phyloP scores from a whole-genome alignment of 1,284 basidiomycete genomes.

The Puccinia novopanici region DNA sequence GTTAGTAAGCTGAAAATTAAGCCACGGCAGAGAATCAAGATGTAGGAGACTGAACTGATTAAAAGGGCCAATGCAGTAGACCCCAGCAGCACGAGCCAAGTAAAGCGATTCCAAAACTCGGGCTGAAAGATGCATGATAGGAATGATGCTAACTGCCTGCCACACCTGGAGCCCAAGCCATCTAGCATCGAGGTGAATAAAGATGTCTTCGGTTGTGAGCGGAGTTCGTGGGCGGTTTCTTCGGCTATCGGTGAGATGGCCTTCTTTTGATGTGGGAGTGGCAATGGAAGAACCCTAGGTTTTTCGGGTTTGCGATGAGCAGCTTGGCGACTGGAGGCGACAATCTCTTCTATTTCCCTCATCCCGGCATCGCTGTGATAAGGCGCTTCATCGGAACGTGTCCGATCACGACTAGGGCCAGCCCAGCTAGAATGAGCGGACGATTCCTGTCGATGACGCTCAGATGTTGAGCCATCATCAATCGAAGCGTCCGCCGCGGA shows the following conservation, averaged over 20 bases:
- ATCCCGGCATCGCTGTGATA: constrained; percentile 34
- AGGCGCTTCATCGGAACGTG: not conserved
- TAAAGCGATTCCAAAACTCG: constrained; percentile 21
- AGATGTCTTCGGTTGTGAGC: not conserved
- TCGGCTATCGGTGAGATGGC: not conserved
- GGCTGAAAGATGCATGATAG: constrained; percentile 6
- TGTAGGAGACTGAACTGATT: constrained; percentile 38
- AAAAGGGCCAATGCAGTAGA: constrained; percentile 17
- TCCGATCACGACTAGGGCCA: constrained; percentile 9
- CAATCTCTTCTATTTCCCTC: constrained; percentile 37
- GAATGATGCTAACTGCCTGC: constrained; percentile 2
- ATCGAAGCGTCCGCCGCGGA: not conserved
- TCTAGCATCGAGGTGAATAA: constrained; percentile 6
- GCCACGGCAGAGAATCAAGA: not conserved
- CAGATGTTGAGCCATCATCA: not conserved
- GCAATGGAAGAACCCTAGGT: constrained; percentile 26
- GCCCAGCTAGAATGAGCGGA: not conserved
- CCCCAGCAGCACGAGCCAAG: constrained; percentile 5
- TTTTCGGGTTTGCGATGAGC: constrained; percentile 2
- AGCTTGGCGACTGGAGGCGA: constrained; percentile 30
- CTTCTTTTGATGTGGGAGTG: constrained; percentile 14
- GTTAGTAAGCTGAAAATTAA: not conserved
- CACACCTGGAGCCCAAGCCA: constrained; percentile 2
- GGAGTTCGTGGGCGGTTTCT: constrained; percentile 13
- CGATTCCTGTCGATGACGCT: not conserved